Evolutionary conservation across 495 filamentous ascomycete genomes (phyloP).

Genomic region (Daldinia concentrica): DNA sequence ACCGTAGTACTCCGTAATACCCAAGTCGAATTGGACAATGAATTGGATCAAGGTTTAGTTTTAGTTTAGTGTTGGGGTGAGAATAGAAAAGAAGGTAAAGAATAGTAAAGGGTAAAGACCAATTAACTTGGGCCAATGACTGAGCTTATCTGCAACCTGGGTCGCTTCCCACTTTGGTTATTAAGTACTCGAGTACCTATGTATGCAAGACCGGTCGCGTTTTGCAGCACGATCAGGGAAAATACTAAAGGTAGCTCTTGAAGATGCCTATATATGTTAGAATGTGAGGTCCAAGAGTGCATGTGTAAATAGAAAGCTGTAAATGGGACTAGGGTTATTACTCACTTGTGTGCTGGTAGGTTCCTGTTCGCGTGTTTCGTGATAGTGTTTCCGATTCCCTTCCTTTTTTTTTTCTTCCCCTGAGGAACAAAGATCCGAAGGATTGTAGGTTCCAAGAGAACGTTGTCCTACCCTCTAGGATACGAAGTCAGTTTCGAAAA

Average conservation of each 20-base stretch:
- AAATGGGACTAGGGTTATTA: neutral
- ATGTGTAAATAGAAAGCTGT: neutral
- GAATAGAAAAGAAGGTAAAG: neutral
- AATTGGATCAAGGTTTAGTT: conserved; percentile 4
- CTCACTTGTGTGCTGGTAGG: neutral
- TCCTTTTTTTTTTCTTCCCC: neutral
- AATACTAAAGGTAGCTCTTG: neutral
- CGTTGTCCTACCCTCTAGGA: neutral
- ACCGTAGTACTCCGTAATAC: neutral
- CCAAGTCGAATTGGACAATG: neutral
- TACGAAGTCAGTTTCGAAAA: neutral
- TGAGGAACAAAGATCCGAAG: neutral
- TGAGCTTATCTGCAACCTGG: neutral
- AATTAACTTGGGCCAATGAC: conserved; percentile 11
- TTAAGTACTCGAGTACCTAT: conserved; percentile 6
- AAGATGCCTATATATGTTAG: conserved; percentile 4
- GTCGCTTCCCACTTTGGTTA: conserved; percentile 2
- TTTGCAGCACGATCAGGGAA: conserved; percentile 2
- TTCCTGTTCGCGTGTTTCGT: conserved; percentile 6
- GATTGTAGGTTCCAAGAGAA: conserved; percentile 3
- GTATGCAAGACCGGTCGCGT: conserved; percentile 6
- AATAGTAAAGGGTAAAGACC: neutral
- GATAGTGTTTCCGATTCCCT: conserved; percentile 8
- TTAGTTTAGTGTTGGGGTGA: conserved; percentile 7
- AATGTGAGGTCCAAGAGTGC: neutral